phyloP scores from a whole-genome alignment of 2,329 filamentous ascomycete species.

The Didymella keratinophila region DNA sequence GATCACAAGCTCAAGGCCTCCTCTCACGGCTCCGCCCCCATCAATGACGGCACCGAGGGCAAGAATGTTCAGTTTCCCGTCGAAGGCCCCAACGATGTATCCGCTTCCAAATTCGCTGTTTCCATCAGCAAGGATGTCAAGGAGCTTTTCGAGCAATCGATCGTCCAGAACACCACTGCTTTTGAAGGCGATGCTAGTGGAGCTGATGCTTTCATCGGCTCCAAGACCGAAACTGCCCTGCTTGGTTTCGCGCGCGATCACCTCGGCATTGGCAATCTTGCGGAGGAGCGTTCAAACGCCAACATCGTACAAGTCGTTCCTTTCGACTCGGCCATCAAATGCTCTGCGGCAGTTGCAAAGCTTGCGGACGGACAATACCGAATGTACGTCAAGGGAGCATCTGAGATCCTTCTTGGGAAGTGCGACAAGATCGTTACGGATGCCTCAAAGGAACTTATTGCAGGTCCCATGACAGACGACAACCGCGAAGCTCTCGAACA shows the following conservation, averaged over 20 bases:
- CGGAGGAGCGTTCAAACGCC: slow-evolving; percentile 68
- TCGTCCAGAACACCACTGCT: slow-evolving; percentile 51
- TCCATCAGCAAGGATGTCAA: slow-evolving; percentile 63
- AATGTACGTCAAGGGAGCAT: slow-evolving; percentile 62
- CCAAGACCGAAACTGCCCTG: slow-evolving; percentile 79
- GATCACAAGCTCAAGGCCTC: slow-evolving; percentile 50
- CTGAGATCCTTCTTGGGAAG: slow-evolving; percentile 59
- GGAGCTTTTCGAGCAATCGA: slow-evolving; percentile 66
- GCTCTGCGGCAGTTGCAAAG: slow-evolving; percentile 71
- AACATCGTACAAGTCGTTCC: slow-evolving; percentile 64
- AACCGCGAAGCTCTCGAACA: slow-evolving; percentile 67
- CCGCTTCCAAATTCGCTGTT: slow-evolving; percentile 62
- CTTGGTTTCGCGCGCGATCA: slow-evolving; percentile 71
- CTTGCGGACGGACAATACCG: slow-evolving; percentile 64
- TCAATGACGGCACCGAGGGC: slow-evolving; percentile 44
- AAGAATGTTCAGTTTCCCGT: slow-evolving; percentile 47
- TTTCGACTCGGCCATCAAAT: slow-evolving; percentile 73
- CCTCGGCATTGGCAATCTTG: slow-evolving; percentile 69
- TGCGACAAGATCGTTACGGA: slow-evolving; percentile 64
- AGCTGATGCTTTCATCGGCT: slow-evolving; percentile 69
- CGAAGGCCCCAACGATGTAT: slow-evolving; percentile 56
- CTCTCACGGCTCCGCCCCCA: slow-evolving; percentile 15
- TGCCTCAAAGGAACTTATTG: slow-evolving; percentile 64
- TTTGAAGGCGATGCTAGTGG: slow-evolving; percentile 54
- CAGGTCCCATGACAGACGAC: slow-evolving; percentile 62